Base-by-base conservation (phyloP, 2,329 filamentous ascomycete species). In the Mycosphaerella sp. region DNA sequence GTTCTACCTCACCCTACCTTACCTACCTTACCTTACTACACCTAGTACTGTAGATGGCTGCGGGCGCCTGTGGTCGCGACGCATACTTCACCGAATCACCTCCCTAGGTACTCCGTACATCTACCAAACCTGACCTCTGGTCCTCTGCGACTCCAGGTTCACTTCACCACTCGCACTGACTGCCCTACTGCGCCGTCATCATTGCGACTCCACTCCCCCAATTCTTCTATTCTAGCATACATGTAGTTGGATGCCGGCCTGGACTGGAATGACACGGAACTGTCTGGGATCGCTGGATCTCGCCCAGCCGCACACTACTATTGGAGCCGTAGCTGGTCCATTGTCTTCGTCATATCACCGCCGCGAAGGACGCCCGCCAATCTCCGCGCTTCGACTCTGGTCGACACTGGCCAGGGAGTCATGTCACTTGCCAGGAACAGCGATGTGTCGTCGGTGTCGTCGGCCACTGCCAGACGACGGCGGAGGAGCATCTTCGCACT, bases 401-500 rank as follows among this genome's bases (percentile, higher is more conserved):
- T 16, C 45, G 17, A 37, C 45, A 35, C 25, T 37, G 39, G 45
- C 36, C 45, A 49, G 47, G 47, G 43, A 50, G 55, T 37, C 32
- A 58, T 58, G 55, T 50, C 55, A 30, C 41, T 45, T 21, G 42
- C 60, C 54, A 61, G 64, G 53, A 62, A 66, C 21, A 55, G 54
- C 56, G 30, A 32, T 32, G 30, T 32, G 4, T 32, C 30, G 9
- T 32, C 30, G 3, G 9, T n/a, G 30, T 32, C 30, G 30, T 63
- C 59, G 16, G 21, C 21, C 21, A 21, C 21, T 21, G 21, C 21
- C 21, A 21, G 21, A 21, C 21, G 21, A 21, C 60, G 62, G 52
- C 58, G 65, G 44, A 62, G 59, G 55, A 65, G 62, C 47, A 53
- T 68, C n/a, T 66, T 68, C 51, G 56, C 55, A 36, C 61, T 68